A percentile compares a stretch with the other conserved stretches of the same genome.
These are phyloP conservation scores for Aspergillus piperis DNA, from an alignment of 2,329 filamentous ascomycete genomes.

Conservation along the genomic window DNA sequence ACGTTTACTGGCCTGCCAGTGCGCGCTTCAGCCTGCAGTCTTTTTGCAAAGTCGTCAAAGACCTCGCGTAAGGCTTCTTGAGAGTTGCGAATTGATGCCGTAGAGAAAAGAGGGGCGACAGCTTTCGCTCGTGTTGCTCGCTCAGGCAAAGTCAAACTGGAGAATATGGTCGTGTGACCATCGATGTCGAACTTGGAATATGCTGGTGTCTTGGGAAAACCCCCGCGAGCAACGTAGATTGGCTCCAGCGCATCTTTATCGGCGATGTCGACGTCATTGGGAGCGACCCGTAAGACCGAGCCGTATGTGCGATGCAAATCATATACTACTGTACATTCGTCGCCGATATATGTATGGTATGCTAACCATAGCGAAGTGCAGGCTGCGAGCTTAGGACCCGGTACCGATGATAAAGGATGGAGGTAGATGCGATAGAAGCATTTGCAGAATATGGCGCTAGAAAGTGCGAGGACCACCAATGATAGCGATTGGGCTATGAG, in stretches of 20 bases:
- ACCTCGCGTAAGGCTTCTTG: slow-evolving; percentile 18
- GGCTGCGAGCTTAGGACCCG: slow-evolving; percentile 41
- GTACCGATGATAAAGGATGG: slow-evolving; percentile 44
- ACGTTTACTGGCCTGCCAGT: slow-evolving; percentile 34
- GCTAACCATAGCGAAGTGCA: slow-evolving; percentile 37
- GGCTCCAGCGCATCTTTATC: slow-evolving; percentile 49
- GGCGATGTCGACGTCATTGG: slow-evolving; percentile 45
- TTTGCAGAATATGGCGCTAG: not conserved
- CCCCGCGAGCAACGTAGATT: slow-evolving; percentile 56
- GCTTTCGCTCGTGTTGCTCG: slow-evolving; percentile 53
- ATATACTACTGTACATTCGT: slow-evolving; percentile 31
- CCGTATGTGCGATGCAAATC: slow-evolving; percentile 38
- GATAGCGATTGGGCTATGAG: not conserved
- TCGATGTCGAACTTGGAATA: slow-evolving; percentile 62
- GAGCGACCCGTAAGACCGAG: slow-evolving; percentile 40
- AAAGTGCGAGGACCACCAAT: not conserved
- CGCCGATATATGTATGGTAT: slow-evolving; percentile 34
- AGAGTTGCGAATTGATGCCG: slow-evolving; percentile 22
- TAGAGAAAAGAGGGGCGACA: slow-evolving; percentile 51
- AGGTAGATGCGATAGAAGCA: slow-evolving; percentile 38
- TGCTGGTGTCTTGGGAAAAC: slow-evolving; percentile 54
- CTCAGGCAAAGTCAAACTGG: slow-evolving; percentile 45
- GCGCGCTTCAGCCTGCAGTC: slow-evolving; percentile 18
- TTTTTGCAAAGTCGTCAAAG: slow-evolving; percentile 26
- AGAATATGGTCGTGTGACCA: slow-evolving; percentile 58